Conservation (phyloP, 2,329 filamentous ascomycete species). For the Ascochyta pisi region DNA sequence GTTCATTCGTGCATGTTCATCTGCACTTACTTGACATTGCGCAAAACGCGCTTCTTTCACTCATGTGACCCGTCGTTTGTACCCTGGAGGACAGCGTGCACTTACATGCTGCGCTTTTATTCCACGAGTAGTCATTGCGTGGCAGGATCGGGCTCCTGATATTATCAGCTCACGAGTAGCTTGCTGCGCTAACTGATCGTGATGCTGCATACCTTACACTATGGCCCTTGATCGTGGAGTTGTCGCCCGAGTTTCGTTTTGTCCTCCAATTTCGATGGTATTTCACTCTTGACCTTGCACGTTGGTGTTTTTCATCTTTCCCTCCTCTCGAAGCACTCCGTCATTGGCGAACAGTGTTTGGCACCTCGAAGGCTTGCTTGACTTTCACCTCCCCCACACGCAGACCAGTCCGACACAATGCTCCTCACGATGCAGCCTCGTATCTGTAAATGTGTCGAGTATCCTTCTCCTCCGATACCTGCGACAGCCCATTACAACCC, state of each 20-base stretch:
- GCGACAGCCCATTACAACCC: neutral
- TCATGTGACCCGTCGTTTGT: slow-evolving; percentile 9
- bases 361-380: neutral
- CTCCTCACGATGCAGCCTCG: slow-evolving; percentile 8
- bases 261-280: no score
- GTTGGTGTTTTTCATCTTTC: neutral
- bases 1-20: neutral
- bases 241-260: no score
- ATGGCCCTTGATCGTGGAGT: no score
- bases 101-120: neutral
- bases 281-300: no score
- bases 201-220: no score
- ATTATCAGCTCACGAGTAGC: neutral
- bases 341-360: neutral
- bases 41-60: slow-evolving; percentile 8
- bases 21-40: neutral
- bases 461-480: neutral
- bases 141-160: neutral
- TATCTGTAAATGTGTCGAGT: neutral
- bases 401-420: slow-evolving; percentile 1
- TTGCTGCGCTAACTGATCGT: neutral
- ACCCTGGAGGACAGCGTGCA: neutral
- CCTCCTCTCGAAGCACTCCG: neutral
- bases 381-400: slow-evolving; percentile 1
- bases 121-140: neutral